Conservation (phyloP, 768 basidiomycete genomes). For the Tubosaeta brunneosetosa region DNA sequence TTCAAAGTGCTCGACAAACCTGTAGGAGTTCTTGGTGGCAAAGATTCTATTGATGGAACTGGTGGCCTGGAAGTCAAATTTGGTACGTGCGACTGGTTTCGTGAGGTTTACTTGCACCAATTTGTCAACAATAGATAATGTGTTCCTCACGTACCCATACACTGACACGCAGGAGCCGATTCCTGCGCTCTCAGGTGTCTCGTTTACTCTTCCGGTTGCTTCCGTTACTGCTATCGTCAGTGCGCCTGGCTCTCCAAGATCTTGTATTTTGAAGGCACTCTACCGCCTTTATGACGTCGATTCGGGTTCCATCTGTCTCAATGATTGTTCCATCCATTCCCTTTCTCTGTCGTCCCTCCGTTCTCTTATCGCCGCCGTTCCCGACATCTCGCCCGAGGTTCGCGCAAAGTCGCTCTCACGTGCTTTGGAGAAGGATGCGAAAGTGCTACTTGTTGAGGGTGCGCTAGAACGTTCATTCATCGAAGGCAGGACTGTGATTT, state of each 20-base stretch:
- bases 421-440: constrained; percentile 22
- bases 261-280: constrained; percentile 78
- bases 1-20: constrained; percentile 77
- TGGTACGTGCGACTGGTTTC: constrained; percentile 40
- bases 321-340: constrained; percentile 83
- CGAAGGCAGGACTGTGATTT: constrained; percentile 23
- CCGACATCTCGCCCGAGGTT: constrained; percentile 55
- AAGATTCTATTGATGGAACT: constrained; percentile 68
- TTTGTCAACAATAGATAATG: constrained; percentile 53
- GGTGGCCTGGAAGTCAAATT: constrained; percentile 83
- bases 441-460: constrained; percentile 25
- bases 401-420: constrained; percentile 24
- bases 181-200: constrained; percentile 69
- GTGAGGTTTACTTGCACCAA: background rate
- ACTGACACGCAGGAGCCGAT: constrained; percentile 49
- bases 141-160: constrained; percentile 70
- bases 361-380: constrained; percentile 83
- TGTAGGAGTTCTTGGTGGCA: constrained; percentile 78
- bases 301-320: constrained; percentile 76
- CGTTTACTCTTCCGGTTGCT: constrained; percentile 85
- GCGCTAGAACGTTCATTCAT: constrained; percentile 16
- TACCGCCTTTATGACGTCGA: constrained; percentile 91
- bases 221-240: constrained; percentile 88
- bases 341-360: constrained; percentile 80
- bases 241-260: constrained; percentile 78